Evolutionary conservation across 208 protist species (phyloP).

Genomic region (Vickermania spadyakhi): DNA sequence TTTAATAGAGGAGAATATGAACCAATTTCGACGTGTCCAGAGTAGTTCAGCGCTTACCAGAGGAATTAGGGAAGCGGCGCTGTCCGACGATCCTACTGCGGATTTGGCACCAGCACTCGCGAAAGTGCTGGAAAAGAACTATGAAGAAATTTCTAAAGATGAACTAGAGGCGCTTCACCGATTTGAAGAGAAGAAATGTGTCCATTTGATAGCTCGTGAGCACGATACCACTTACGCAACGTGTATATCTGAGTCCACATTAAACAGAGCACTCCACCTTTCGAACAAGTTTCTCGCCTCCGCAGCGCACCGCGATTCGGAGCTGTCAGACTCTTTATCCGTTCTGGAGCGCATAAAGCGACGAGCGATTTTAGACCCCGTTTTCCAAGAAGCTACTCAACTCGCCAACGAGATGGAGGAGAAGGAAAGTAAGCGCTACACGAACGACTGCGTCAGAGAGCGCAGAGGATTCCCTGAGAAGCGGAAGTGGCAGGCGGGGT

Average conservation of each 20-base stretch:
- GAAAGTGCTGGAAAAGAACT: slow-evolving; percentile 36
- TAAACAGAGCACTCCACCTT: slow-evolving; percentile 53
- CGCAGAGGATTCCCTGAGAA: background rate
- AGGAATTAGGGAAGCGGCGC: slow-evolving; percentile 6
- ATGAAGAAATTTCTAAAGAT: slow-evolving; percentile 35
- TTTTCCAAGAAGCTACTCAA: slow-evolving; percentile 63
- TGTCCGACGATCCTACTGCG: slow-evolving; percentile 22
- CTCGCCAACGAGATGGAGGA: slow-evolving; percentile 46
- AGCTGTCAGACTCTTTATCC: slow-evolving; percentile 31
- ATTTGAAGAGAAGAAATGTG: slow-evolving; percentile 32
- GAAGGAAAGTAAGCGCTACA: slow-evolving; percentile 19
- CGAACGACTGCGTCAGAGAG: slow-evolving; percentile 10
- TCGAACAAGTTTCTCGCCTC: slow-evolving; percentile 60
- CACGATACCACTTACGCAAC: no score
- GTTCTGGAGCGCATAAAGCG: slow-evolving; percentile 69
- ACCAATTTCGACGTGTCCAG: slow-evolving; percentile 26
- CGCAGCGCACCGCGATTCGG: slow-evolving; percentile 28
- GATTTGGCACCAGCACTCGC: slow-evolving; percentile 50
- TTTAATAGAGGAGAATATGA: slow-evolving; percentile 21
- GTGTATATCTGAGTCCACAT: slow-evolving; percentile 15
- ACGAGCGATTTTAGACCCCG: slow-evolving; percentile 43
- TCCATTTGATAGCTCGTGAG: background rate
- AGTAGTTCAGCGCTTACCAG: slow-evolving; percentile 26
- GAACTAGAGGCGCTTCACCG: slow-evolving; percentile 48
- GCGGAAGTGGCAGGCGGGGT: background rate